Base-by-base conservation (phyloP, 2,329 filamentous ascomycete genomes). In the Pseudogymnoascus sp. region DNA sequence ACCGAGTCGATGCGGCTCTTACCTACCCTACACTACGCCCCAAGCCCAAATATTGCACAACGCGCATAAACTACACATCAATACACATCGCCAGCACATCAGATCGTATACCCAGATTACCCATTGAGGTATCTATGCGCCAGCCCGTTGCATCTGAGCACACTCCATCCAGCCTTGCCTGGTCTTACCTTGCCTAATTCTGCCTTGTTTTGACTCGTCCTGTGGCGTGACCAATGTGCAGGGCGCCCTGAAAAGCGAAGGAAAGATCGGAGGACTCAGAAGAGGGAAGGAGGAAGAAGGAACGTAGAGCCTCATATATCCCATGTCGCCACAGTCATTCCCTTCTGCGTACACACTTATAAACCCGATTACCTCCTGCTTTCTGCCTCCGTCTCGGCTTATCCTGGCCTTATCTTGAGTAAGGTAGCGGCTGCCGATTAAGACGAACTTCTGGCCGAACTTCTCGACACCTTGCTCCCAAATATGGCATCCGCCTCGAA, bases 401-500 rank as follows among this genome's bases (percentile, higher is more conserved):
- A 52, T n/a, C 26, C 26, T 33, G 26, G 15, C 33, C 45, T 52
- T 19, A 10, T 10, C 45, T 30, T 52, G 26, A 18, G 26, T 19
- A 52, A 18, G 45, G 8, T 33, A 52, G 45, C 15, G 18, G 5
- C 15, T 48, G 13, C 45, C 9, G 18, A 30, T 33, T 33, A 52
- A 18, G 9, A 19, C 45, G 26, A 52, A 52, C n/a, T 19, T 52
- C 41, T 18, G 23, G 26, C 41, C n/a, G 41, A 28, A 18, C n/a
- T 52, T 18, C 23, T 30, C 26, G 15, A 23, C 52, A 37, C 28
- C 21, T 57, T 57, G 2, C 30, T 26, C 30, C 13, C 28, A 26
- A 60, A 15, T 15, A 60, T 60, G 58, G 45, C 58, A 10, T 56
- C 45, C 45, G n/a, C 30, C 18, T 39, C 52, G 39, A n/a, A 23